Conservation (phyloP, 2,329 filamentous ascomycete genomes). For the Drechmeria coniospora region DNA sequence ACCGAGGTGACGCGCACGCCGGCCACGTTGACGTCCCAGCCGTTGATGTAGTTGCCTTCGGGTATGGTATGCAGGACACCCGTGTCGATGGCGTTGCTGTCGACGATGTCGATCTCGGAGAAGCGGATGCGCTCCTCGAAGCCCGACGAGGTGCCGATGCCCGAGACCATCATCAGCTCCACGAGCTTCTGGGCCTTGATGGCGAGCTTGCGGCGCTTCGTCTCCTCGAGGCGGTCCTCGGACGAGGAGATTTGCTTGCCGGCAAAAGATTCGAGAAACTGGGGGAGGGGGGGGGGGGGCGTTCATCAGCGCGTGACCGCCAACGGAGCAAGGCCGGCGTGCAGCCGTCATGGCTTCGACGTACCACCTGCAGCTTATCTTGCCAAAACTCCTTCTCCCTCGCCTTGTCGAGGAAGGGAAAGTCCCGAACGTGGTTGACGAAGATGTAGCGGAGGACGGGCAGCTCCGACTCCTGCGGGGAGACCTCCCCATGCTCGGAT, state of each 20-base stretch:
- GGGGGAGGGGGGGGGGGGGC: not conserved
- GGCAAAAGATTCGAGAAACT: constrained; percentile 96
- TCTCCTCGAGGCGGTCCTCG: constrained; percentile 89
- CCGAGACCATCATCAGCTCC: constrained; percentile 98
- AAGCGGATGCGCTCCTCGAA: constrained; percentile 97
- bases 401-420: constrained; percentile 92
- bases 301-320: no score
- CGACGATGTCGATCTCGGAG: constrained; percentile 91
- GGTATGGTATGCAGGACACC: constrained; percentile 77
- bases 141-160: constrained; percentile 84
- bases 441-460: constrained; percentile 94
- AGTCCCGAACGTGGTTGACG: constrained; percentile 93
- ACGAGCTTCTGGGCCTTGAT: constrained; percentile 89
- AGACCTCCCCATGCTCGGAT: constrained; percentile 82
- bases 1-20: constrained; percentile 67
- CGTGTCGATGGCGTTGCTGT: constrained; percentile 80
- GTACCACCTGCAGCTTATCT: constrained; percentile 83
- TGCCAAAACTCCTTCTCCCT: constrained; percentile 99
- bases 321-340: no score
- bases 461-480: constrained; percentile 83
- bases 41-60: constrained; percentile 82
- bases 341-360: no score
- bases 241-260: constrained; percentile 95
- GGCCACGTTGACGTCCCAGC: constrained; percentile 93
- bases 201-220: constrained; percentile 83